Conservation (phyloP, 371 early-diverging fungal genomes). For the Mucor mucedo region DNA sequence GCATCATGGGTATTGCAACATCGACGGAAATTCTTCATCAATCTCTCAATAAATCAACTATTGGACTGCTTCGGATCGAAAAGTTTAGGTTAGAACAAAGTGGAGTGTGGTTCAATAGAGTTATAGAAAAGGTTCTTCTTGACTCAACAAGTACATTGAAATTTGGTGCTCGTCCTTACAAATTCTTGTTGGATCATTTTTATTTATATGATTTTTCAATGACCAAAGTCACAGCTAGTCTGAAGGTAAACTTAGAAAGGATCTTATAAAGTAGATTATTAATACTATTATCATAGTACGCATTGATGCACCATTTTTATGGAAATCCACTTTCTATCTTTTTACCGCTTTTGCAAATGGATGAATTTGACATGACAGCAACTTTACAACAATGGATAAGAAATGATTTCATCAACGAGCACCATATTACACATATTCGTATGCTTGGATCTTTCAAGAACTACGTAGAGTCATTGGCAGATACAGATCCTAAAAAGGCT, state of each 20-base stretch:
- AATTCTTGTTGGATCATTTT: constrained; percentile 79
- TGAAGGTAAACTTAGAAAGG: constrained; percentile 58
- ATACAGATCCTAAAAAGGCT: constrained; percentile 52
- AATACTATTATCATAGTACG: constrained; percentile 59
- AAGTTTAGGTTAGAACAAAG: constrained; percentile 81
- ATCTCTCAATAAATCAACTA: constrained; percentile 69
- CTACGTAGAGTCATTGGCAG: constrained; percentile 52
- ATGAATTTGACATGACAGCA: constrained; percentile 32
- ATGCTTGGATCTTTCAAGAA: constrained; percentile 77
- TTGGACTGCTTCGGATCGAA: constrained; percentile 74
- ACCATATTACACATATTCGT: constrained; percentile 69
- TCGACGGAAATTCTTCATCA: constrained; percentile 84
- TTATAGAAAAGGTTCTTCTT: constrained; percentile 76
- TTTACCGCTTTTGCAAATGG: constrained; percentile 32
- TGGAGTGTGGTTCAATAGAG: constrained; percentile 75
- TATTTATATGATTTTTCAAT: constrained; percentile 81
- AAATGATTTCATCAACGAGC: constrained; percentile 34
- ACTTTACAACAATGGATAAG: constrained; percentile 40
- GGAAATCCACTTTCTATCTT: constrained; percentile 85
- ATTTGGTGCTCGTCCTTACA: constrained; percentile 74
- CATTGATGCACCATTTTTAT: constrained; percentile 87
- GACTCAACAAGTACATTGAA: constrained; percentile 55
- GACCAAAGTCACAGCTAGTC: constrained; percentile 66
- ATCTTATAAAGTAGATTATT: not conserved
- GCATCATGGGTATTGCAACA: constrained; percentile 87